Conservation (phyloP, 23 red algal genomes). For the Chondrus crispus region DNA sequence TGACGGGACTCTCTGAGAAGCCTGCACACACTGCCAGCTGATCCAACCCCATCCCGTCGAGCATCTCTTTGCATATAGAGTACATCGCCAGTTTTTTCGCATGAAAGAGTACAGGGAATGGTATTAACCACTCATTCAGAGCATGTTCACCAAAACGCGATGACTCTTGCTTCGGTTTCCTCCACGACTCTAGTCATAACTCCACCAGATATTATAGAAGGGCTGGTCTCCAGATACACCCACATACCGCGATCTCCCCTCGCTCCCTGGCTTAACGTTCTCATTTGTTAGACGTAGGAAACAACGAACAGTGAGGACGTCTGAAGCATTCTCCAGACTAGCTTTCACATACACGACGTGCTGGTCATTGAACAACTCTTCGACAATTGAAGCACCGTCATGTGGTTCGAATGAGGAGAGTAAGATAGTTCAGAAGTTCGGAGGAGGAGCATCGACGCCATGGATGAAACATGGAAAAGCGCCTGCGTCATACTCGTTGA, state of each 20-base stretch:
- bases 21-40: background rate
- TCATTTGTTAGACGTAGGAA: background rate
- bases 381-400: background rate
- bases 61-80: slow-evolving; percentile 8
- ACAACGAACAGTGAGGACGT: background rate
- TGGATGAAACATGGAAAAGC: too few species aligned
- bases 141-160: background rate
- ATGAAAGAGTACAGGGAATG: slow-evolving; percentile 14
- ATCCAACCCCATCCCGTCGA: background rate
- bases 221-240: background rate
- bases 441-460: background rate
- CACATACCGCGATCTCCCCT: background rate
- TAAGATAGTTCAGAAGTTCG: background rate
- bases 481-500: background rate
- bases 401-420: slow-evolving; percentile 15
- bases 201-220: background rate
- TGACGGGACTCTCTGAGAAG: background rate
- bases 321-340: background rate
- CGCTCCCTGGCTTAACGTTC: background rate
- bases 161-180: background rate
- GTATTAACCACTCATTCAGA: slow-evolving; percentile 11
- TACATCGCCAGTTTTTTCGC: slow-evolving; percentile 6
- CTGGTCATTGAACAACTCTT: background rate
- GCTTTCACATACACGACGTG: background rate
- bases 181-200: background rate